These are phyloP conservation scores for Pestalotiopsis sp. DNA, from an alignment of 2,329 filamentous ascomycete genomes.

Conservation along the genomic window DNA sequence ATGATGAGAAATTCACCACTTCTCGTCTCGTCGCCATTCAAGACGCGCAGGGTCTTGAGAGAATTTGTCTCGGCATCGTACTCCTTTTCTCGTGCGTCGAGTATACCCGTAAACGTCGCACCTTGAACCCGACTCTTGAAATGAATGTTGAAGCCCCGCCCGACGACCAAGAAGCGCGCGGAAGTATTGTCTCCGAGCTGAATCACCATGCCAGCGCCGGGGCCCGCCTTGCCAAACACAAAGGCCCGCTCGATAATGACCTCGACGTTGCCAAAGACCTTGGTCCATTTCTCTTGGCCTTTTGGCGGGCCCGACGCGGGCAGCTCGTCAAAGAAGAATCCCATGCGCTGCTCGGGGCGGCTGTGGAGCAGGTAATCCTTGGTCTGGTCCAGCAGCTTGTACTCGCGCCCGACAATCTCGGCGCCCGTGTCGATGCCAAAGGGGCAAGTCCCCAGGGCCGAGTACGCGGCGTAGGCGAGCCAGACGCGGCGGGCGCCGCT, in stretches of 20 bases:
- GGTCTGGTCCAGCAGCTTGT: conserved; percentile 33
- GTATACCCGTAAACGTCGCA: conserved; percentile 40
- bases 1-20: conserved; percentile 52
- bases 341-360: conserved; percentile 34
- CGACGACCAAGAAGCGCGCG: conserved; percentile 35
- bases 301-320: conserved; percentile 6
- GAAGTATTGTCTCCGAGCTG: conserved; percentile 34
- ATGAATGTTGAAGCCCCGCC: conserved; percentile 39
- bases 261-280: conserved; percentile 21
- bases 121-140: conserved; percentile 33
- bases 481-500: conserved; percentile 35
- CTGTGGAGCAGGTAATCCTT: conserved; percentile 30
- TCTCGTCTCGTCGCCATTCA: conserved; percentile 37
- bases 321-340: conserved; percentile 41
- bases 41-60: conserved; percentile 18
- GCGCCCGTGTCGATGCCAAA: conserved; percentile 43
- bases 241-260: conserved; percentile 38
- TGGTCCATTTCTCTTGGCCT: conserved; percentile 30
- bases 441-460: conserved; percentile 38
- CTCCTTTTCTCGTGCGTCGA: conserved; percentile 34
- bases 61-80: conserved; percentile 17
- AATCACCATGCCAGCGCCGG: conserved; percentile 41
- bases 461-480: conserved; percentile 40
- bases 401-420: conserved; percentile 31
- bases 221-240: conserved; percentile 41